phyloP scores from a whole-genome alignment of 352 stramenopile genomes.

The Globisporangium iwayamae region DNA sequence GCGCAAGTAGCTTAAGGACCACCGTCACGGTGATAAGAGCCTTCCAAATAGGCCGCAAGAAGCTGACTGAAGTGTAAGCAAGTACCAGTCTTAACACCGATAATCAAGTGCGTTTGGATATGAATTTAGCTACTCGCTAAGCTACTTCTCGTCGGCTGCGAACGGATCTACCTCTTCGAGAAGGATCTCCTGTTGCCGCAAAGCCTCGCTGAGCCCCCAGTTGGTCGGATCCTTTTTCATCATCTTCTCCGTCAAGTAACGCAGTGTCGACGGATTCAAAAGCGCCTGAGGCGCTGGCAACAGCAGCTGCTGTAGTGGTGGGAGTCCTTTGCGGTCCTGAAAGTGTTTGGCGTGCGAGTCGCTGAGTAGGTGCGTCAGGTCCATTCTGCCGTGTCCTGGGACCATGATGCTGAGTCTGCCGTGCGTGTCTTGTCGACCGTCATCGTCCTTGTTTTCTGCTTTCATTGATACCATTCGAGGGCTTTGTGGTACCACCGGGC shows the following conservation, averaged over 20 bases:
- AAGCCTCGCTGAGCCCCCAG: conserved; percentile 8
- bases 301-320: conserved; percentile 13
- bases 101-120: background rate
- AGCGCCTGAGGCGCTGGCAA: conserved; percentile 29
- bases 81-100: too few species aligned
- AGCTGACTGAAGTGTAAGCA: background rate
- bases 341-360: conserved; percentile 41
- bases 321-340: conserved; percentile 28
- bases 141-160: conserved; percentile 34
- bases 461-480: background rate
- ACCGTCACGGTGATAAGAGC: background rate
- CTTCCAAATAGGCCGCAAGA: conserved; percentile 1
- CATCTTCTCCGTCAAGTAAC: conserved; percentile 53
- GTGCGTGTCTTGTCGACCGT: background rate
- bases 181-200: conserved; percentile 29
- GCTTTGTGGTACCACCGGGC: conserved; percentile 7
- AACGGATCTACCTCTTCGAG: conserved; percentile 25
- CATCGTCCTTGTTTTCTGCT: conserved; percentile 25
- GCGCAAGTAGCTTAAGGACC: conserved; percentile 10
- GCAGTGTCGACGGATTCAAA: conserved; percentile 52
- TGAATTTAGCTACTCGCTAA: background rate
- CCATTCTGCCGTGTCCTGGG: conserved; percentile 42
- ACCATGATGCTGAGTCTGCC: conserved; percentile 29
- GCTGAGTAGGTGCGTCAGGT: conserved; percentile 49
- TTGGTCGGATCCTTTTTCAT: conserved; percentile 35